Evolutionary conservation across 306 rosid genomes (phyloP).

Genomic region (Prosopis cineraria): DNA sequence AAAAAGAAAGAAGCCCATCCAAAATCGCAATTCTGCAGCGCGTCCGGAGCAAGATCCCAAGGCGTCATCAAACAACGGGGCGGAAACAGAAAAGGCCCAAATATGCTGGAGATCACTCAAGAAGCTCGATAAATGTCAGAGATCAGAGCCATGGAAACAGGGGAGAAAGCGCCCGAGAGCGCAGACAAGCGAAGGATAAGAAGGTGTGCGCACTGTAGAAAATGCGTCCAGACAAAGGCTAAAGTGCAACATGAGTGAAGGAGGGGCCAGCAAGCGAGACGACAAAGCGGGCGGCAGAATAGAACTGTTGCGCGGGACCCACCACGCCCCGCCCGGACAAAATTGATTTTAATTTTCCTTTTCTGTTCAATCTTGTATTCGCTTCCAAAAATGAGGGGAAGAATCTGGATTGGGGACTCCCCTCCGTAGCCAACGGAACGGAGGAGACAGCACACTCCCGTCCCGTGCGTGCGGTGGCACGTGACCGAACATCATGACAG

Average conservation of each 20-base stretch:
- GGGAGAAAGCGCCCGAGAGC: not conserved
- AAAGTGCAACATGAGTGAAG: constrained; percentile 37
- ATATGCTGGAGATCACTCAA: constrained; percentile 20
- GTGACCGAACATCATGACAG: no score
- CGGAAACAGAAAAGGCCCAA: not conserved
- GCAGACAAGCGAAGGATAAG: constrained; percentile 41
- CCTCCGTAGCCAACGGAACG: constrained; percentile 7
- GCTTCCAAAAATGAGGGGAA: not conserved
- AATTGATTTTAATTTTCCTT: not conserved
- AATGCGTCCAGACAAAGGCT: constrained; percentile 28
- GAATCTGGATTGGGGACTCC: not conserved
- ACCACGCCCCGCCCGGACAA: constrained; percentile 21
- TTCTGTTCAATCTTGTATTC: not conserved
- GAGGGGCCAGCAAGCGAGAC: constrained; percentile 35
- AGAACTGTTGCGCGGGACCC: constrained; percentile 54
- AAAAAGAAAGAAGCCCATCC: constrained; percentile 15
- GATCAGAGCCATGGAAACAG: constrained; percentile 13
- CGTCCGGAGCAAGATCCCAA: not conserved
- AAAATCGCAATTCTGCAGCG: not conserved
- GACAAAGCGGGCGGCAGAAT: constrained; percentile 63
- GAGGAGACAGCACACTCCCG: constrained; percentile 28
- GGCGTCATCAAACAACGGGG: not conserved
- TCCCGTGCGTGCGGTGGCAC: constrained; percentile 29
- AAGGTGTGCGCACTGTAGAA: constrained; percentile 38
- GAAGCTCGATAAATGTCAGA: constrained; percentile 12